These are phyloP conservation scores for Anthracocystis setariae DNA, from an alignment of 1,284 basidiomycete genomes.

Conservation along the genomic window DNA sequence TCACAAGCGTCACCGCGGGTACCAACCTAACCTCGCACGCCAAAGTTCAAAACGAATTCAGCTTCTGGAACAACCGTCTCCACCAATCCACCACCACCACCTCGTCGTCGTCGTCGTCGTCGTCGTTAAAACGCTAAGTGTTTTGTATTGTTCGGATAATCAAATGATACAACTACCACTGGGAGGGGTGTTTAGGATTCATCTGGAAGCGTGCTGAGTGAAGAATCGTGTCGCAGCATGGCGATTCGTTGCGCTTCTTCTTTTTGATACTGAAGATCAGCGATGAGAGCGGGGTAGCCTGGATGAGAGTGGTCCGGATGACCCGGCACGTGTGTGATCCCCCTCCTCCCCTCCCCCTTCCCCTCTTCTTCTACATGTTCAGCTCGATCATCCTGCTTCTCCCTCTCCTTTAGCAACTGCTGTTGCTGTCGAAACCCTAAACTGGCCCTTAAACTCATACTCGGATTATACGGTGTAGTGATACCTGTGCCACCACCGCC, in stretches of 20 bases:
- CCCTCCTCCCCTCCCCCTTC: not conserved
- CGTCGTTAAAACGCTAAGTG: too few relatives aligned
- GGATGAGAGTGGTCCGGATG: slow-evolving; percentile 52
- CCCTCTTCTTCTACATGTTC: not conserved
- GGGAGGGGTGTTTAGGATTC: slow-evolving; percentile 14
- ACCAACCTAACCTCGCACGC: slow-evolving; percentile 2
- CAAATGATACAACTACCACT: too few relatives aligned
- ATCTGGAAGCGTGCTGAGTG: slow-evolving; percentile 23
- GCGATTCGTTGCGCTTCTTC: slow-evolving; percentile 50
- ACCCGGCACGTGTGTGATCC: slow-evolving; percentile 25
- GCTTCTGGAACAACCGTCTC: slow-evolving; percentile 44
- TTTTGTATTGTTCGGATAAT: too few relatives aligned
- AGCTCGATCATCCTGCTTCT: not conserved
- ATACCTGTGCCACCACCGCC: slow-evolving; percentile 26
- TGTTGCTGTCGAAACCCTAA: slow-evolving; percentile 35
- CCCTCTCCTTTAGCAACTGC: slow-evolving; percentile 1
- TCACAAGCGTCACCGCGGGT: not conserved
- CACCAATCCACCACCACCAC: too few relatives aligned
- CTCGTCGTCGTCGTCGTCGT: too few relatives aligned
- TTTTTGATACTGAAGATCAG: slow-evolving; percentile 55
- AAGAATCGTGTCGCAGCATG: slow-evolving; percentile 53
- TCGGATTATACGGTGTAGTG: slow-evolving; percentile 42
- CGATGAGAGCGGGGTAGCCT: slow-evolving; percentile 50
- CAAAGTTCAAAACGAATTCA: slow-evolving; percentile 43
- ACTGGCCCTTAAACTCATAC: slow-evolving; percentile 36